A percentile compares a stretch with the other conserved stretches of the same genome.
Evolutionary conservation across 176 grass and related monocot genomes (phyloP).

Genomic region (Bonia amplexicaulis): DNA sequence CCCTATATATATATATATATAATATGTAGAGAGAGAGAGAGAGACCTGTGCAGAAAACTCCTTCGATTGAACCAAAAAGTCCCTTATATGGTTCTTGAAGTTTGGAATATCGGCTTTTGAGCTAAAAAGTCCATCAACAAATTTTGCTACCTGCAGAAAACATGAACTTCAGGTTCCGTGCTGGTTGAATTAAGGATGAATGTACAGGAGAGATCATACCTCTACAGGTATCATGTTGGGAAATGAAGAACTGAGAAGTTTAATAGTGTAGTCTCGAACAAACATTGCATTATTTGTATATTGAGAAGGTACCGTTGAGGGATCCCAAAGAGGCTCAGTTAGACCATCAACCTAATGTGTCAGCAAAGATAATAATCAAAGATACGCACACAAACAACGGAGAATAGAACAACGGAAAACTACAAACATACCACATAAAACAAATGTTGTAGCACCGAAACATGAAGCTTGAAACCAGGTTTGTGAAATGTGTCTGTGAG

Average conservation of each 20-base stretch:
- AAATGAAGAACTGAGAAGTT: slow-evolving; percentile 90
- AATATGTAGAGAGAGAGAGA: too few relatives aligned
- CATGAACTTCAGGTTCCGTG: background rate
- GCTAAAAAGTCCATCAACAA: slow-evolving; percentile 81
- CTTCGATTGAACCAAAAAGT: slow-evolving; percentile 96
- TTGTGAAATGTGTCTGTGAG: slow-evolving; percentile 99
- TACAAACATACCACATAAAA: slow-evolving; percentile 70
- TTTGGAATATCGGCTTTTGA: slow-evolving; percentile 83
- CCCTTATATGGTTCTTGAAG: slow-evolving; percentile 95
- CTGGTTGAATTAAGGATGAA: background rate
- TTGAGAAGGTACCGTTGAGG: slow-evolving; percentile 54
- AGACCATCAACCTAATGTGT: slow-evolving; percentile 72
- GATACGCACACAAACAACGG: background rate
- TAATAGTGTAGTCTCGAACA: slow-evolving; percentile 96
- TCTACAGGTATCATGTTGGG: slow-evolving; percentile 85
- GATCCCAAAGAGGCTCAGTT: slow-evolving; percentile 91
- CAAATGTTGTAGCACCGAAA: slow-evolving; percentile 91
- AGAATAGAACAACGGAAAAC: background rate
- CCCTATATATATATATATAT: too few relatives aligned
- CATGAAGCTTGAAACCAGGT: slow-evolving; percentile 99
- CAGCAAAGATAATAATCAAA: slow-evolving; percentile 16
- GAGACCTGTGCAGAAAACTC: slow-evolving; percentile 92
- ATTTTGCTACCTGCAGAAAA: slow-evolving; percentile 68
- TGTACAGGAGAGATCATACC: slow-evolving; percentile 32
- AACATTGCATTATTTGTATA: slow-evolving; percentile 87